A percentile compares a stretch with the other conserved stretches of the same genome.
phyloP scores from a whole-genome alignment of 2,329 filamentous ascomycete species.

The Aspergillus clavatus region DNA sequence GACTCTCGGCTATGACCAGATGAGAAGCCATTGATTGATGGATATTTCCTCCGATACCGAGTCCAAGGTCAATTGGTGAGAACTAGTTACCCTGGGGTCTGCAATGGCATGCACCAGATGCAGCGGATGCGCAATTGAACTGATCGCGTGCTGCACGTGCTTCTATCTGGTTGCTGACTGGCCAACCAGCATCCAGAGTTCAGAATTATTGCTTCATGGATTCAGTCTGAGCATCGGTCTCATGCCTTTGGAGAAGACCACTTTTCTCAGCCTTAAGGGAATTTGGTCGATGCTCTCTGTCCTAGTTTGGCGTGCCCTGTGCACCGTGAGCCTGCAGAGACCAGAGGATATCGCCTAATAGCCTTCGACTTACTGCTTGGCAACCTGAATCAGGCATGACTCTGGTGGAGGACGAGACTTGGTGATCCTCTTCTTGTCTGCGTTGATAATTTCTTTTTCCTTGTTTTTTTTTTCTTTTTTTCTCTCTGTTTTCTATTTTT shows the following conservation, averaged over 20 bases:
- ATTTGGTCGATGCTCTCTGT: no score
- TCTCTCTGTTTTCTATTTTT: not conserved
- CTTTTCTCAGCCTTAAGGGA: no score
- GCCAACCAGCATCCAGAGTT: not conserved
- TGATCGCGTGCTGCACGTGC: slow-evolving; percentile 15
- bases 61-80: no score
- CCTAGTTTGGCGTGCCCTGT: no score
- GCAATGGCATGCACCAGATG: not conserved
- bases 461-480: not conserved
- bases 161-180: not conserved
- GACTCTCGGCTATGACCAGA: no score
- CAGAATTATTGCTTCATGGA: no score
- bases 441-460: no score
- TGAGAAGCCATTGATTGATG: no score
- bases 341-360: not conserved
- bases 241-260: no score
- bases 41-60: not conserved
- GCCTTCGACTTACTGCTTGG: not conserved
- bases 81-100: no score
- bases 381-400: not conserved
- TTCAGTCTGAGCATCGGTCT: no score
- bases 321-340: no score
- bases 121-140: slow-evolving; percentile 16
- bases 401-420: not conserved
- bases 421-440: not conserved